These are phyloP conservation scores for Tieghemostelium lacteum DNA, from an alignment of 78 protist species.

Conservation along the genomic window DNA sequence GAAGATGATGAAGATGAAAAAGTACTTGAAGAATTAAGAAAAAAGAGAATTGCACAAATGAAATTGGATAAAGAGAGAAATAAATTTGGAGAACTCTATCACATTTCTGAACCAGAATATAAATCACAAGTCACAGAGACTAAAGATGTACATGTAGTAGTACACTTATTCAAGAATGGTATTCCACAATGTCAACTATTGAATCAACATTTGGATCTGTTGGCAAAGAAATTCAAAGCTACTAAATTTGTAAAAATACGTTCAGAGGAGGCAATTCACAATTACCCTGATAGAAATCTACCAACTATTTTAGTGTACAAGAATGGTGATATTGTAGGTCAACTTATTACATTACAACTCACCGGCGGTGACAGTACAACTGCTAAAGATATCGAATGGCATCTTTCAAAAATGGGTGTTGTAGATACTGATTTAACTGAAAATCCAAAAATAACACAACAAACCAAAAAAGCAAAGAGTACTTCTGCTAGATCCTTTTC, in stretches of 20 bases:
- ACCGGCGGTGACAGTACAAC: slow-evolving; percentile 72
- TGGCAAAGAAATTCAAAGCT: slow-evolving; percentile 79
- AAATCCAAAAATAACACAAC: slow-evolving; percentile 49
- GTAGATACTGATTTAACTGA: slow-evolving; percentile 55
- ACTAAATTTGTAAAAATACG: slow-evolving; percentile 86
- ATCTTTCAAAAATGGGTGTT: slow-evolving; percentile 47
- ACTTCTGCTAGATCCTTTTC: slow-evolving; percentile 14
- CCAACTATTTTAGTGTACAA: slow-evolving; percentile 88
- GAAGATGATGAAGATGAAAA: slow-evolving; percentile 74
- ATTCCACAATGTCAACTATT: slow-evolving; percentile 79
- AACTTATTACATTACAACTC: slow-evolving; percentile 59
- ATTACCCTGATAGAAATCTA: slow-evolving; percentile 87
- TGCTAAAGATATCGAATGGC: slow-evolving; percentile 80
- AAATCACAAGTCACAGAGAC: slow-evolving; percentile 73
- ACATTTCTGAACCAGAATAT: slow-evolving; percentile 76
- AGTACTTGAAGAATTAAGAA: slow-evolving; percentile 48
- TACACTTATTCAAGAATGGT: slow-evolving; percentile 73
- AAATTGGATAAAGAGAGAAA: slow-evolving; percentile 46
- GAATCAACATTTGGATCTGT: slow-evolving; percentile 37
- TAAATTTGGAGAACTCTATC: slow-evolving; percentile 69
- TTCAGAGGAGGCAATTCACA: slow-evolving; percentile 81
- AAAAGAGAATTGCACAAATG: slow-evolving; percentile 70
- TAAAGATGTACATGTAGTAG: slow-evolving; percentile 76
- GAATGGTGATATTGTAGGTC: slow-evolving; percentile 68
- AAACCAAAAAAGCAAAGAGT: slow-evolving; percentile 5